Base-by-base conservation (phyloP, 129 eudicot species). In the Apium graveolens region DNA sequence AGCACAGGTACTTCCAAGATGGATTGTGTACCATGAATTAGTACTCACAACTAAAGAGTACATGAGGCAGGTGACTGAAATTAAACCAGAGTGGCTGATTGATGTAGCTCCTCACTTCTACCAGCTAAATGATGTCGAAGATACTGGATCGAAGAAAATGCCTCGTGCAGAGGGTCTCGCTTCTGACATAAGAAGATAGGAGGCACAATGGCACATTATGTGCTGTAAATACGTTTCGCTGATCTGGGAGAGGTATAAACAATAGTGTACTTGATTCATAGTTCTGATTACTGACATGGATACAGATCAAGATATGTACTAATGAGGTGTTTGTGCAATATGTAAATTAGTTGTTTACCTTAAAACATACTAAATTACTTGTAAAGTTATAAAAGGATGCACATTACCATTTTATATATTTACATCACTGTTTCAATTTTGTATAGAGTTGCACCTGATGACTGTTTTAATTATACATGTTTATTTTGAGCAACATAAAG, bases 71-170 rank as follows among this genome's bases (percentile, higher is more conserved):
- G 97, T 89, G 3, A 94, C 87, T 8, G 97, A 94, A 70, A 73
- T 94, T 44, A 90, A 94, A 79, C 97, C 98, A 0, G 98, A 94
- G 49, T 91, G 88, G 96, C 70, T 95, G 53, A 90, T 91, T 70
- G 98, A 95, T 71, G 92, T 96, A 48, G 99, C 99, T 70, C 99
- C 99, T 43, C 99, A 92, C 78, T 96, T 88, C 85, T 92, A 96
- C 81, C 99, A 92, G 75, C 24, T 82, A 74, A 95, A 95, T 80
- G 97, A 95, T 29, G 97, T 95, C 7, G 97, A 91, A 85, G 98
- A 95, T 84, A 12, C 81, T 66, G 85, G 80, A 49, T 55, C 98
- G n/a, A 91, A 87, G 91, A 93, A 93, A 81, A 93, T 93, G 97
- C 97, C 98, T 6, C 88, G 91, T 73, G 97, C 90, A 34, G 87